Evolutionary conservation across 2,329 filamentous ascomycete species (phyloP).

Genomic region (Colletotrichum sp.): DNA sequence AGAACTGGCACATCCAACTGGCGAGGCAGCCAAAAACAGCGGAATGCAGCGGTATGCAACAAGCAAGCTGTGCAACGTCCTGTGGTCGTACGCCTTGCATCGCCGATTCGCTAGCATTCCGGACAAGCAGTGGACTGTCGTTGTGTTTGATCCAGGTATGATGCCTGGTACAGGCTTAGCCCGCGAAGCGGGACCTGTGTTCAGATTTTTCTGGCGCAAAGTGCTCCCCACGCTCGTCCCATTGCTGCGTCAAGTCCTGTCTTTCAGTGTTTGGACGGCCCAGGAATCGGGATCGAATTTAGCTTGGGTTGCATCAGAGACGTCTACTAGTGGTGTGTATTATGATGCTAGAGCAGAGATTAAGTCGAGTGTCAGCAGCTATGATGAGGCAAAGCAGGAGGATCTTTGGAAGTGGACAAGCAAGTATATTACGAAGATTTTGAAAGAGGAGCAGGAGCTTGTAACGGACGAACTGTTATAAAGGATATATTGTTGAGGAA

Average conservation of each 20-base stretch:
- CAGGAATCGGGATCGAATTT: conserved; percentile 44
- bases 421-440: conserved; percentile 1
- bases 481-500: too few species aligned
- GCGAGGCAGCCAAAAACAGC: conserved; percentile 27
- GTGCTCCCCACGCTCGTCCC: conserved; percentile 40
- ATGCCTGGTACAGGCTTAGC: conserved; percentile 52
- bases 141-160: conserved; percentile 50
- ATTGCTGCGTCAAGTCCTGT: conserved; percentile 36
- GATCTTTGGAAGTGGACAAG: conserved; percentile 56
- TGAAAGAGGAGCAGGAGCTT: too few species aligned
- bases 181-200: conserved; percentile 32
- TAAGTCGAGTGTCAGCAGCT: conserved; percentile 46
- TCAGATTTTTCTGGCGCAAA: conserved; percentile 36
- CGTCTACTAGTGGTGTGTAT: conserved; percentile 42
- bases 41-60: conserved; percentile 47
- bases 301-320: conserved; percentile 29
- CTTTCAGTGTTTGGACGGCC: conserved; percentile 40
- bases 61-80: conserved; percentile 51
- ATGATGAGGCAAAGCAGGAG: conserved; percentile 49
- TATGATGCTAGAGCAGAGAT: conserved; percentile 46
- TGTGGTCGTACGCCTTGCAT: conserved; percentile 52
- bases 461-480: too few species aligned
- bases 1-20: conserved; percentile 46
- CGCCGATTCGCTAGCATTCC: conserved; percentile 32
- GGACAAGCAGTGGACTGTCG: conserved; percentile 39